These are phyloP conservation scores for Aspergillus jensenii DNA, from an alignment of 2,329 filamentous ascomycete genomes.

Conservation along the genomic window DNA sequence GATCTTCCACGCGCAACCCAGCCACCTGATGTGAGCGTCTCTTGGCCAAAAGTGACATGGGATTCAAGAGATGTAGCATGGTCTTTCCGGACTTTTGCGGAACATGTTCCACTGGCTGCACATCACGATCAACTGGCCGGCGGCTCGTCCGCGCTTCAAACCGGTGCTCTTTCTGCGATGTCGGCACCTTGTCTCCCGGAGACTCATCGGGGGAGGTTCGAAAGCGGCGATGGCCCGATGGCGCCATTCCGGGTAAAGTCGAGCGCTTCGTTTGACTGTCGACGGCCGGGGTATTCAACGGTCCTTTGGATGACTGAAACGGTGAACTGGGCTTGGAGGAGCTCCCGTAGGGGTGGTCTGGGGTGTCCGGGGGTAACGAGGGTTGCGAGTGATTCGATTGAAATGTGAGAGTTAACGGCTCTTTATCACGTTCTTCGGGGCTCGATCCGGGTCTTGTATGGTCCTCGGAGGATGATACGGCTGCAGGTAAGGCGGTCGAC, in stretches of 20 bases:
- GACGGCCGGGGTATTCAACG: conserved; percentile 21
- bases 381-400: conserved; percentile 29
- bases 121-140: conserved; percentile 30
- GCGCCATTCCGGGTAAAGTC: conserved; percentile 24
- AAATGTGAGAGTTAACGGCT: conserved; percentile 19
- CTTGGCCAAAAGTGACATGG: conserved; percentile 60
- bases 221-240: conserved; percentile 26
- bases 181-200: conserved; percentile 21
- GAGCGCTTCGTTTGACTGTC: conserved; percentile 29
- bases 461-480: conserved; percentile 28
- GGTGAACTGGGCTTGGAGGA: conserved; percentile 35
- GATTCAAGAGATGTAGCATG: conserved; percentile 58
- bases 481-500: conserved; percentile 29
- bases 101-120: conserved; percentile 26
- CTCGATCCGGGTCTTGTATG: conserved; percentile 31
- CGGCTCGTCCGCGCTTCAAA: conserved; percentile 23
- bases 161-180: conserved; percentile 27
- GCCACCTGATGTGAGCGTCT: conserved; percentile 55
- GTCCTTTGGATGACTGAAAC: conserved; percentile 35
- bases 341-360: conserved; percentile 28
- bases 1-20: conserved; percentile 50
- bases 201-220: conserved; percentile 30
- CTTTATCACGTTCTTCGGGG: conserved; percentile 27
- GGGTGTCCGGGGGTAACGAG: conserved; percentile 20
- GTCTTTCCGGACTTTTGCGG: conserved; percentile 46